Evolutionary conservation across 306 rosid genomes (phyloP), one percentile per base, ranked within the genome.

Genomic region (Rosa rugosa): DNA sequence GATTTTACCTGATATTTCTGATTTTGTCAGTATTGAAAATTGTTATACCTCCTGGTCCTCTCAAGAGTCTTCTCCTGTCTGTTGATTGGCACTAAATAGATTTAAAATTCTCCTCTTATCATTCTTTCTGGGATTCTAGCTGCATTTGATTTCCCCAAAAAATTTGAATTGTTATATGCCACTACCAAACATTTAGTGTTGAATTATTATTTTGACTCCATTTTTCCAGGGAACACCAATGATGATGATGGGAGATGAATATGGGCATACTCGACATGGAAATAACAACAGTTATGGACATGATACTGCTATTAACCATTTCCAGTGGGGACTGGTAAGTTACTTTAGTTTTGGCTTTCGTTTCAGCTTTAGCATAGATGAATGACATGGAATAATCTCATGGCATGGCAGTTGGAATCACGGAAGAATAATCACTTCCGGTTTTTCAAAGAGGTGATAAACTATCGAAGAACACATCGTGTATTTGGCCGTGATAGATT

Each of bases 221-320:
- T 86, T 74, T 71, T 50, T 62, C 73, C 85, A 95, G 99, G 99
- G 99, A 76, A 84, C 89, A 25, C 99, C 98, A 23, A 95, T 95
- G 99, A 93, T 93, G 99, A 82, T 91, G 75, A 95, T 95, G 99
- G 97, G 97, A 57, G 99, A 95, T 84, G 99, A 95, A 82, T 95
- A 95, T 71, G 97, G 90, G 51, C 99, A 95, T 77, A 93, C 93
- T 76, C 94, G 98, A 72, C 23, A 84, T 57, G 99, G 99, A 79
- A 95, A 95, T 87, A 95, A 93, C 91, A 95, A 93, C 78, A 91
- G 96, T 75, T 95, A 95, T 81, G 98, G 99, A 67, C 99, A 93
- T 80, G 99, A 95, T 82, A 83, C 89, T 46, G 84, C 89, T 75
- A 75, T 93, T 41, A 93, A 93, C 80, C 89, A 87, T 89, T 91